Base-by-base conservation (phyloP, 371 early-diverging fungal species). In the Basidiobolus heterosporus region DNA sequence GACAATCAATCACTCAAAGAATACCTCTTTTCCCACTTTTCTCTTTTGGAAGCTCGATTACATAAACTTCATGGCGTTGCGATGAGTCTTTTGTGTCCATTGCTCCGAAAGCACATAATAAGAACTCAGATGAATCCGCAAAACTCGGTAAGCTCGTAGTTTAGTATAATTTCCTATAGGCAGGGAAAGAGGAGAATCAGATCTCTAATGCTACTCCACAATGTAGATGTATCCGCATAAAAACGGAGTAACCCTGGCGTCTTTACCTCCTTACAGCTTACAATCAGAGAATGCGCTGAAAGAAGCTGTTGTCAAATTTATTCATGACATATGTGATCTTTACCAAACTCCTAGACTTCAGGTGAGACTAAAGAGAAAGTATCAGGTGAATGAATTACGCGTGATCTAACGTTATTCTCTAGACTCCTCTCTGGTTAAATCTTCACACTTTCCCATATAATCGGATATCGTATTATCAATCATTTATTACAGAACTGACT, bases 391-490 rank as follows among this genome's bases (percentile, higher is more conserved):
- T n/a, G n/a, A n/a, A n/a, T n/a, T n/a, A n/a, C 11, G 20, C 20
- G 3, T 8, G 8, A 18, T 47, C n/a, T 11, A 41, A 42, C 16
- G 45, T 23, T 15, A 41, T 44, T 46, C 38, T 9, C 16, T 47
- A 78, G 75, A 64, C 69, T 38, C 78, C 78, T 7, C 44, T 78
- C 23, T 78, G 78, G 78, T 53, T 78, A 20, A 75, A 75, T 47
- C 75, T 75, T 56, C 67, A 68, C 21, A 73, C 78, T 30, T 78
- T 71, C 53, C 75, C 78, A 5, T 65, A 67, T 15, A 65, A 64
- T 38, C 64, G 65, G 47, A 50, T 66, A 1, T 53, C 61, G 0
- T 70, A 71, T 45, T 61, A 69, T 7, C 49, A 61, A 11, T 67
- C 59, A 22, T 55, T 78, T 19, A 54, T 78, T 45, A 57, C 53